Percentiles rank a stretch among this genome's conserved stretches.
Conservation (phyloP, 257 asterid species). For the Cruciata laevipes region DNA sequence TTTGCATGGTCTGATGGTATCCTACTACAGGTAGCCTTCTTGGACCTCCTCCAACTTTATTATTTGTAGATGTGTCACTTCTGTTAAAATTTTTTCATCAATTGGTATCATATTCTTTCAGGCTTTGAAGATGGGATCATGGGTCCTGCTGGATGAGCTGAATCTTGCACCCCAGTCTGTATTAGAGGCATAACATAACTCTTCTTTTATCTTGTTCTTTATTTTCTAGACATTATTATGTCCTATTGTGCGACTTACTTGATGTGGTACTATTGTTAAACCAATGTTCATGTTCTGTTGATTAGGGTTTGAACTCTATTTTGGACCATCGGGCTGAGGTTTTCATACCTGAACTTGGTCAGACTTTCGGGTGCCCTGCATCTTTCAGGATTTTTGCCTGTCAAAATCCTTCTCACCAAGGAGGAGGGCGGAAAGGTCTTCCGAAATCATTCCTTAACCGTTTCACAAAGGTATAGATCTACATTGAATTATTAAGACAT, state of each 20-base stretch:
- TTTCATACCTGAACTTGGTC: slow-evolving; percentile 90
- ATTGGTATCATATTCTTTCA: slow-evolving; percentile 25
- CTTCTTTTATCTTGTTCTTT: slow-evolving; percentile 3
- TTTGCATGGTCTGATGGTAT: slow-evolving; percentile 99
- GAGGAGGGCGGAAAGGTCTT: slow-evolving; percentile 97
- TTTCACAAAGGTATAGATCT: slow-evolving; percentile 69
- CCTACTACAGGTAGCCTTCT: slow-evolving; percentile 67
- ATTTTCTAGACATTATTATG: not conserved
- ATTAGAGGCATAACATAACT: slow-evolving; percentile 57
- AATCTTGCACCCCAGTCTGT: slow-evolving; percentile 99
- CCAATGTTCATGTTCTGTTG: not conserved
- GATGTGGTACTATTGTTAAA: not conserved
- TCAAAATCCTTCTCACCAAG: slow-evolving; percentile 91
- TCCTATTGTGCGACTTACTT: not conserved
- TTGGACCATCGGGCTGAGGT: slow-evolving; percentile 99
- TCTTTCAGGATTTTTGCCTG: slow-evolving; percentile 95
- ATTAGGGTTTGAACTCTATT: slow-evolving; percentile 86
- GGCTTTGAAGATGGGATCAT: slow-evolving; percentile 91
- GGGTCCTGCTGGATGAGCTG: slow-evolving; percentile 97
- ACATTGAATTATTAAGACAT: not conserved
- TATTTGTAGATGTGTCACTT: not conserved
- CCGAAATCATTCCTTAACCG: slow-evolving; percentile 96
- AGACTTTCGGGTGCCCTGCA: slow-evolving; percentile 68
- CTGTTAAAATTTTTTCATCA: slow-evolving; percentile 5
- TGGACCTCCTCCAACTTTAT: not conserved